Conservation (phyloP, 139 green algal species). For the Chlamydomonas urium region DNA sequence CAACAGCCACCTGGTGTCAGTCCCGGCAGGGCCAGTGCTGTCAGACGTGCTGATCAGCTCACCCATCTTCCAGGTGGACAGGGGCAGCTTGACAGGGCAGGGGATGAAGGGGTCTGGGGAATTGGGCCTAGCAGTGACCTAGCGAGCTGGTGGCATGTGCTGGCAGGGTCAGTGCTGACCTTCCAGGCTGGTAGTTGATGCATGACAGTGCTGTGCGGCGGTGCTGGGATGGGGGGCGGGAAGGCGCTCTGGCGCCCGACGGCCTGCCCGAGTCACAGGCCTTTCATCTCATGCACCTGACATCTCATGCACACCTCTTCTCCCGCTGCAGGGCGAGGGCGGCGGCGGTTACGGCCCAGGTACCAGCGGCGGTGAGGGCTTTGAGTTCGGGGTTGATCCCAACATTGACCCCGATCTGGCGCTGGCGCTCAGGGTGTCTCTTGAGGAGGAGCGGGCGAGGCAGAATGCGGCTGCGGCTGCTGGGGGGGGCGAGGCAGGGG, state of each 20-base stretch:
- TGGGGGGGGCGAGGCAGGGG: constrained; percentile 18
- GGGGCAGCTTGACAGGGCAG: constrained; percentile 44
- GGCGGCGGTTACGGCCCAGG: constrained; percentile 49
- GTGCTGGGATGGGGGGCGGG: no score
- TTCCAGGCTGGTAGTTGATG: no score
- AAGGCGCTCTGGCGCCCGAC: no score
- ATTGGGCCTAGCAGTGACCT: no score
- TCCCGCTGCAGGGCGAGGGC: constrained; percentile 57
- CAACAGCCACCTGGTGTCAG: constrained; percentile 90
- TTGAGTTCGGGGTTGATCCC: constrained; percentile 95
- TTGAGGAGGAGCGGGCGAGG: constrained; percentile 94
- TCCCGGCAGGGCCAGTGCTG: constrained; percentile 84
- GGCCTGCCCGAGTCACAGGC: no score
- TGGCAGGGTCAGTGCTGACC: no score
- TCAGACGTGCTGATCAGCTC: constrained; percentile 89
- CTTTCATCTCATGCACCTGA: no score
- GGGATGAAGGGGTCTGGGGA: constrained; percentile 23
- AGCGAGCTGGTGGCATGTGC: no score
- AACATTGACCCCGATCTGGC: constrained; percentile 97
- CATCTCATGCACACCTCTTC: no score
- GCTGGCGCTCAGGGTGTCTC: constrained; percentile 81
- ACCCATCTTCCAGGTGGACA: constrained; percentile 90
- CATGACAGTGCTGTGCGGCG: no score
- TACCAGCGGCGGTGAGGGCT: constrained; percentile 58
- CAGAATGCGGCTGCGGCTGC: constrained; percentile 57